Evolutionary conservation across 768 basidiomycete species (phyloP).

Genomic region (Pleurotus cornucopiae): DNA sequence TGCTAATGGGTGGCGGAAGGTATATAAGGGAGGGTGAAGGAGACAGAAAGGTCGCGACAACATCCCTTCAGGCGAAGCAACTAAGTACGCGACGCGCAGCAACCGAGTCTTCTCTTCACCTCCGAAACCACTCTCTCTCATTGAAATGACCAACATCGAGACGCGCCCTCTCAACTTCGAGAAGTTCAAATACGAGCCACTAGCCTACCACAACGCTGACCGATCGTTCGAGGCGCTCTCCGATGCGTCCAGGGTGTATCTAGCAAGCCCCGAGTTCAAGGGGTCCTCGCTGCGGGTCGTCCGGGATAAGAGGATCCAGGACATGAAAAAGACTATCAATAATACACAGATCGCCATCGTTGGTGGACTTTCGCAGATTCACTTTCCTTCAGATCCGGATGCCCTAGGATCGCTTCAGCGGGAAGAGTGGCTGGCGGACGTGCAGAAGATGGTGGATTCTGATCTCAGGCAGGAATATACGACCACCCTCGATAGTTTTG

Average conservation of each 20-base stretch:
- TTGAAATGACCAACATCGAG: not conserved
- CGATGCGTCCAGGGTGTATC: not conserved
- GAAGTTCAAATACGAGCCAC: not conserved
- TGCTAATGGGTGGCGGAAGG: too few relatives aligned
- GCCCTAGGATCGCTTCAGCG: not conserved
- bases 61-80: too few relatives aligned
- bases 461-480: conserved; percentile 2
- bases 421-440: not conserved
- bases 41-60: too few relatives aligned
- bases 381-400: not conserved
- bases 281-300: not conserved
- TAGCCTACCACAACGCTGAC: not conserved
- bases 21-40: too few relatives aligned
- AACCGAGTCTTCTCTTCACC: not conserved
- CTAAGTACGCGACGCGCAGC: too few relatives aligned
- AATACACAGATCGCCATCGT: conserved; percentile 1
- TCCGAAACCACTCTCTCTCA: not conserved
- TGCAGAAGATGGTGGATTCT: not conserved
- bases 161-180: conserved; percentile 5
- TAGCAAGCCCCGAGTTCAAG: not conserved
- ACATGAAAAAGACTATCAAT: not conserved
- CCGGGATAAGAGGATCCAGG: not conserved
- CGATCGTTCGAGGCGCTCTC: conserved; percentile 1
- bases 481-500: not conserved
- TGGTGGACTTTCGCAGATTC: conserved; percentile 5